Evolutionary conservation across 305 asterid species (phyloP), one percentile per base, ranked within the genome.

Genomic region (Ilex paraguariensis): DNA sequence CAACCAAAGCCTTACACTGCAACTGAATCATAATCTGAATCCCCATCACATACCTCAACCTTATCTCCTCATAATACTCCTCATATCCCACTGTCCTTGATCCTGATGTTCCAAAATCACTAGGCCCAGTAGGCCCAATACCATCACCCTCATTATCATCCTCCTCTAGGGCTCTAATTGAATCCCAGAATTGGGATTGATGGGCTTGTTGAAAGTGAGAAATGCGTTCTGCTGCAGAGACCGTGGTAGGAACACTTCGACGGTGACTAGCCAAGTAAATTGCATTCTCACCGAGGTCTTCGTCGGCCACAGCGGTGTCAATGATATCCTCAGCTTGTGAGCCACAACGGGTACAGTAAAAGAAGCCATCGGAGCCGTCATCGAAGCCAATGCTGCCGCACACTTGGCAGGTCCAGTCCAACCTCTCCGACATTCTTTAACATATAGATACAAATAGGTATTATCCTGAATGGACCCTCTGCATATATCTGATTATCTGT

Each of bases 1-100:
- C 87, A 57, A 85, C 84, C 79, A 88, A 74, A 64, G 81, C 81
- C 75, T 73, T 72, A 57, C 86, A 71, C 59, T 85, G 96, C 77
- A 80, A 65, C 70, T 88, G 87, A 57, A 88, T 75, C 89, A 88
- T 72, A 70, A 75, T 44, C 71, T 80, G 90, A 56, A 85, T 58
- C 40, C 95, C 96, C 13, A 28, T 54, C 69, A 79, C 62, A 59
- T 85, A 88, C 67, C 93, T 82, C 51, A 68, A 68, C 73, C 86
- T 82, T 56, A 84, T 78, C 74, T 75, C 81, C 7, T 74, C 64
- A 64, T 75, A 69, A 75, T 74, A 84, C 31, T 79, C 87, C 11
- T 75, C 84, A 32, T 74, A 76, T 55, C 66, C 75, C 69, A 76
- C 54, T 5, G 28, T 32, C 45, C 33, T 65, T 10, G 48, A 63